phyloP scores from a whole-genome alignment of 805 yeast species.

The Lachancea waltii region DNA sequence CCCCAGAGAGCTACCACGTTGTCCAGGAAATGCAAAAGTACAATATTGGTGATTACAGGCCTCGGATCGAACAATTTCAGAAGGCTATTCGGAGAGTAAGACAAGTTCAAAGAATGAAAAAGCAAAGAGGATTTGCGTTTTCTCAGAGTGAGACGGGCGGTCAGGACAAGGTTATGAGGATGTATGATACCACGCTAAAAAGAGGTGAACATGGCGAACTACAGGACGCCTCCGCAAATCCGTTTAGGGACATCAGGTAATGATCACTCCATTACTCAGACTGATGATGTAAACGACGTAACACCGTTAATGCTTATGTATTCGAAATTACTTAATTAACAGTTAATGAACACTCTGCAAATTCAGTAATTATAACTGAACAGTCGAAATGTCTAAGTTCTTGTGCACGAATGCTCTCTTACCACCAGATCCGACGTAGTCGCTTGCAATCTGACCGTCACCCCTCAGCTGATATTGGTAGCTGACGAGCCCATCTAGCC shows the following conservation, averaged over 20 bases:
- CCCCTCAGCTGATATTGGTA: slow-evolving; percentile 93
- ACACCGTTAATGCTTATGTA: not conserved
- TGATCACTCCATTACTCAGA: no score
- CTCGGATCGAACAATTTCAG: slow-evolving; percentile 95
- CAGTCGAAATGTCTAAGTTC: slow-evolving; percentile 39
- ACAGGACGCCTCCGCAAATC: slow-evolving; percentile 36
- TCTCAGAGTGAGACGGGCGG: slow-evolving; percentile 89
- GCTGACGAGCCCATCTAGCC: slow-evolving; percentile 91
- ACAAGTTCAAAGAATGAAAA: slow-evolving; percentile 96
- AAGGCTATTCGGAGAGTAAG: slow-evolving; percentile 95
- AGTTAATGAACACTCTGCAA: no score
- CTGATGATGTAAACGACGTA: no score
- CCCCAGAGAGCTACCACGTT: slow-evolving; percentile 87
- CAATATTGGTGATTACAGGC: slow-evolving; percentile 87
- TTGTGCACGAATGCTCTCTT: slow-evolving; percentile 68
- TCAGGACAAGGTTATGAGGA: slow-evolving; percentile 83
- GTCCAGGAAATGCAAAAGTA: slow-evolving; percentile 96
- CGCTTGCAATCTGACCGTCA: slow-evolving; percentile 86
- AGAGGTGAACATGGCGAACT: slow-evolving; percentile 69
- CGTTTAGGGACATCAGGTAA: slow-evolving; percentile 16
- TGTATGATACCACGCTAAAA: slow-evolving; percentile 88
- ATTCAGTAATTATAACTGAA: slow-evolving; percentile 23
- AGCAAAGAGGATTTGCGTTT: slow-evolving; percentile 97
- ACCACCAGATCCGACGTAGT: slow-evolving; percentile 93
- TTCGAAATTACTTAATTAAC: not conserved